Conservation (phyloP, 2,329 filamentous ascomycete genomes). For the Penicillium sp. region DNA sequence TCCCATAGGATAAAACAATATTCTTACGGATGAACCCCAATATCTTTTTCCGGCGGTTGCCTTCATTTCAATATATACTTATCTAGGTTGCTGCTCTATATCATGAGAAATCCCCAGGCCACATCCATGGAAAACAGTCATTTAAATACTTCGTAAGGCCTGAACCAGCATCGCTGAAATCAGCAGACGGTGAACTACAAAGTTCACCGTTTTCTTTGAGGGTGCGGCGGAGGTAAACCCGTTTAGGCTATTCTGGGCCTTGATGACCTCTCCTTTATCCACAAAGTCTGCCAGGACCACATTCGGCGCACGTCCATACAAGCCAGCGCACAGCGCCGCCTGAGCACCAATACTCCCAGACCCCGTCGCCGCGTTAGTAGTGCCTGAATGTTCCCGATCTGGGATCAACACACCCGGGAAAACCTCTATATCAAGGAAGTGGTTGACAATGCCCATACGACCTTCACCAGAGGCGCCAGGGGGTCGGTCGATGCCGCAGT, state of each 20-base stretch:
- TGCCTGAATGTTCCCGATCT: constrained; percentile 37
- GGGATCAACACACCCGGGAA: constrained; percentile 45
- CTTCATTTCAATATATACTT: not conserved
- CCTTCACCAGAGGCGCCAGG: constrained; percentile 36
- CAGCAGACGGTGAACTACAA: too few relatives aligned
- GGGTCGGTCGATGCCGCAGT: constrained; percentile 47
- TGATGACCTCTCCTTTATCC: constrained; percentile 45
- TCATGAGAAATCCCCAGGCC: not conserved
- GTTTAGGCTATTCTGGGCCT: constrained; percentile 42
- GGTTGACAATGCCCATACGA: constrained; percentile 49
- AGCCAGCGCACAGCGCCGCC: constrained; percentile 36
- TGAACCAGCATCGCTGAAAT: too few relatives aligned
- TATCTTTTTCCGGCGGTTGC: not conserved
- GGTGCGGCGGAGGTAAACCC: too few relatives aligned
- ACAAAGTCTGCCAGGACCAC: constrained; percentile 47
- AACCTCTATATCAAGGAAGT: constrained; percentile 46
- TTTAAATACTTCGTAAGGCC: too few relatives aligned
- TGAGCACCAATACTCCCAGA: constrained; percentile 46
- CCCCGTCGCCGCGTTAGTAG: constrained; percentile 45
- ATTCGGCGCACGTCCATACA: constrained; percentile 42
- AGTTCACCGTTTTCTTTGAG: too few relatives aligned
- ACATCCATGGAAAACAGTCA: too few relatives aligned
- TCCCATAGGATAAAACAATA: not conserved
- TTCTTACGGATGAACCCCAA: not conserved
- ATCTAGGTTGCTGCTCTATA: not conserved